phyloP scores from a whole-genome alignment of 2,329 filamentous ascomycete genomes.

The Davidsoniella virescens region DNA sequence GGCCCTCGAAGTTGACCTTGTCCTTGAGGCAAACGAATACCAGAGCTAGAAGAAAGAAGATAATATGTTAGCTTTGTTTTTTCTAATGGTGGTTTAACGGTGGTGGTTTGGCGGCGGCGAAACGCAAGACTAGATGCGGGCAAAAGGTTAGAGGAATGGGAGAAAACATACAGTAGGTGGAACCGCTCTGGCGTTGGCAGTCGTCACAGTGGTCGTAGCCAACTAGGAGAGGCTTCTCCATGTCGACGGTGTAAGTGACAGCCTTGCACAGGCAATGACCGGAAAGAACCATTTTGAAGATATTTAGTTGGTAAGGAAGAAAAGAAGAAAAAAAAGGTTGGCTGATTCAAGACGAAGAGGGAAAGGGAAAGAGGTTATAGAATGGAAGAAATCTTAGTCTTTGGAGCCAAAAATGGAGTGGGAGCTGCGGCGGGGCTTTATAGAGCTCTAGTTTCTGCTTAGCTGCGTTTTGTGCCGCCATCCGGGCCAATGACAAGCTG shows the following conservation, averaged over 20 bases:
- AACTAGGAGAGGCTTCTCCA: conserved; percentile 35
- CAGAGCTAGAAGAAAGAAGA: conserved; percentile 30
- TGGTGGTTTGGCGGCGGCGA: too few species aligned
- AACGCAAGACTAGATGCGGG: not conserved
- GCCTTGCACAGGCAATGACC: conserved; percentile 58
- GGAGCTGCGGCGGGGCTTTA: conserved; percentile 8
- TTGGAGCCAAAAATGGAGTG: not conserved
- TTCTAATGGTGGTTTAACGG: not conserved
- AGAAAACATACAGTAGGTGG: conserved; percentile 43
- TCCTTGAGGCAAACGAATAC: conserved; percentile 51
- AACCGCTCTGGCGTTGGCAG: conserved; percentile 54
- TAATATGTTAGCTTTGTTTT: not conserved
- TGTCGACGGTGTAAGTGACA: conserved; percentile 48
- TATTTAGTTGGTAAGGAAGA: not conserved
- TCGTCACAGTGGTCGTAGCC: conserved; percentile 60
- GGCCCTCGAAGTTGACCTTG: conserved; percentile 45
- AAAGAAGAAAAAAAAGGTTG: not conserved
- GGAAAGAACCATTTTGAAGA: conserved; percentile 39
- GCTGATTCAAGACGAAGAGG: not conserved
- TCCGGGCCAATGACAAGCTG: too few species aligned
- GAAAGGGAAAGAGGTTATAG: not conserved
- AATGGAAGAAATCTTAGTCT: not conserved
- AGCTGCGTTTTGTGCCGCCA: too few species aligned
- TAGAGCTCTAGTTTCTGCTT: not conserved
- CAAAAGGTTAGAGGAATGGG: not conserved